phyloP scores from a whole-genome alignment of 768 basidiomycete genomes.

The Rhizopogon vulgaris region DNA sequence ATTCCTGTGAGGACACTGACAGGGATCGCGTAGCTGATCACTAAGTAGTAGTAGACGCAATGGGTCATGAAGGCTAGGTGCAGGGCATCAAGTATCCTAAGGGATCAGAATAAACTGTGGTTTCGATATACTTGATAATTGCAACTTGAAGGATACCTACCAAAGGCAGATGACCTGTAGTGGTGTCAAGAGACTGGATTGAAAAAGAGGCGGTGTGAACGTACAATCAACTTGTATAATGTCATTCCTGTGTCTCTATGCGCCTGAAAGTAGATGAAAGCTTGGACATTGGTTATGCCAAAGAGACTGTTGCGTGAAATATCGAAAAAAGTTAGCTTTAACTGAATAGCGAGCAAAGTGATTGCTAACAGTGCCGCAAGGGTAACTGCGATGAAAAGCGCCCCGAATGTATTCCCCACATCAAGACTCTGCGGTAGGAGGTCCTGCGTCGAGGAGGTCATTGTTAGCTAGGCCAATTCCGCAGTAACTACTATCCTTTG shows the following conservation, averaged over 20 bases:
- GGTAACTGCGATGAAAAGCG: neutral
- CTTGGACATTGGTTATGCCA: neutral
- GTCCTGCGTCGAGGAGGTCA: neutral
- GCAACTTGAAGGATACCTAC: neutral
- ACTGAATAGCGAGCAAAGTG: neutral
- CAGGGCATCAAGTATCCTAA: constrained; percentile 30
- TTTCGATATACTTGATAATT: neutral
- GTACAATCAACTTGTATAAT: neutral
- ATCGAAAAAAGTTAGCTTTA: neutral
- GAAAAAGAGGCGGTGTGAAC: neutral
- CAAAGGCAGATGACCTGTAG: neutral
- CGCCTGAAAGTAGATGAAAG: neutral
- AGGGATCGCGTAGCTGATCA: constrained; percentile 26
- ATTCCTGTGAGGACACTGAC: constrained; percentile 20
- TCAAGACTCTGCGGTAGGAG: neutral
- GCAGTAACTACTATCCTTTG: no score
- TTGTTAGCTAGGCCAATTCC: neutral
- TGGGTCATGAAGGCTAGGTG: constrained; percentile 31
- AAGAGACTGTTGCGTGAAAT: neutral
- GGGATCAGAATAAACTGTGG: neutral
- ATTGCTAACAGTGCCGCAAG: neutral
- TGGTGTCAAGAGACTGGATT: neutral
- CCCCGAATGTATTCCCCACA: neutral
- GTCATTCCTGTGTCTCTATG: neutral
- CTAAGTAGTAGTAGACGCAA: constrained; percentile 30